phyloP scores from a whole-genome alignment of 2,329 filamentous ascomycete genomes.

The Microascus cirrosus region DNA sequence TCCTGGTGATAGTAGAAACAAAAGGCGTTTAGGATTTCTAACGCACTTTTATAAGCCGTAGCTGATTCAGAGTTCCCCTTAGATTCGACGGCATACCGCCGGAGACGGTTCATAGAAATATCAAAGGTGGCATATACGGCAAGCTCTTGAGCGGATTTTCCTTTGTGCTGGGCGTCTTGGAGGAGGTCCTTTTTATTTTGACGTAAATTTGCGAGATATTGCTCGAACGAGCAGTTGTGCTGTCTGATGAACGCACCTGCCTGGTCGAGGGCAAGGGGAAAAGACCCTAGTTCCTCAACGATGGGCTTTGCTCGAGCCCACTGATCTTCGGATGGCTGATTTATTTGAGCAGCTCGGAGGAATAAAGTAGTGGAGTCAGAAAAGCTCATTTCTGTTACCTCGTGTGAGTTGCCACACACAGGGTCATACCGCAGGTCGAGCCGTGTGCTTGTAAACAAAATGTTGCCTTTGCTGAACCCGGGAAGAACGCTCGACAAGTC shows the following conservation, averaged over 20 bases:
- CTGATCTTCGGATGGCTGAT: background rate
- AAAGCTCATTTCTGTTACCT: background rate
- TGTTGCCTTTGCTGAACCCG: conserved; percentile 10
- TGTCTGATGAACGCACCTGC: conserved; percentile 11
- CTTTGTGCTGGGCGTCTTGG: background rate
- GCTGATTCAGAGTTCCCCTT: background rate
- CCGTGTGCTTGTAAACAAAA: conserved; percentile 16
- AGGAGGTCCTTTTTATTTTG: background rate
- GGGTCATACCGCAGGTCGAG: conserved; percentile 2
- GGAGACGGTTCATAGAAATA: conserved; percentile 14
- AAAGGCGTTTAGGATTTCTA: conserved; percentile 14
- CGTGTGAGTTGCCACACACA: background rate
- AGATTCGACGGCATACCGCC: conserved; percentile 10
- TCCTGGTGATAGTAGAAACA: conserved; percentile 17
- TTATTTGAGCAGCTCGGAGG: background rate
- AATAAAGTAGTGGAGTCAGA: background rate
- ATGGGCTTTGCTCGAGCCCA: conserved; percentile 7
- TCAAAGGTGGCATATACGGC: conserved; percentile 8
- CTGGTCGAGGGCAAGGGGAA: conserved; percentile 18
- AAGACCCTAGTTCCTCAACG: conserved; percentile 10
- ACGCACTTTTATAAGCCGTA: conserved; percentile 8
- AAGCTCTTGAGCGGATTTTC: background rate
- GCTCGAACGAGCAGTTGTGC: conserved; percentile 4
- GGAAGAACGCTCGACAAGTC: conserved; percentile 11
- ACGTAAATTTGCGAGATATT: conserved; percentile 7